Conservation (phyloP, 2,329 filamentous ascomycete species). For the Aspergillus costaricaensis region DNA sequence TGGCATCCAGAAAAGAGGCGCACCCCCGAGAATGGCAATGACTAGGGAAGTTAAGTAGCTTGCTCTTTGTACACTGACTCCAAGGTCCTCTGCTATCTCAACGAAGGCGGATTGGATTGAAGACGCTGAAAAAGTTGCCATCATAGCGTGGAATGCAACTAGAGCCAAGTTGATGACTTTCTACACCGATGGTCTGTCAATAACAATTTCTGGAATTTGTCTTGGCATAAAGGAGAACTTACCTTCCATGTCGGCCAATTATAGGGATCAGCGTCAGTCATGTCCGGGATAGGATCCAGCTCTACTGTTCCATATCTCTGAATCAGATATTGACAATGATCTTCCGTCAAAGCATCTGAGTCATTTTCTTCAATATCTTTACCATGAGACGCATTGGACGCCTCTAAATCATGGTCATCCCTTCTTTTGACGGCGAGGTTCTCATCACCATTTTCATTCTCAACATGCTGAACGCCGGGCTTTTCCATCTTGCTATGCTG, state of each 20-base stretch:
- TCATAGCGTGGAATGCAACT: constrained; percentile 60
- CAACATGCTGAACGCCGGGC: too few relatives aligned
- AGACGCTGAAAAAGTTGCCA: constrained; percentile 58
- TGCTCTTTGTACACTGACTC: constrained; percentile 50
- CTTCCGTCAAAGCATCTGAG: background rate
- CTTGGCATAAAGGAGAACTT: background rate
- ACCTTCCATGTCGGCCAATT: background rate
- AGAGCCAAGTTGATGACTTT: constrained; percentile 52
- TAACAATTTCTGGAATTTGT: background rate
- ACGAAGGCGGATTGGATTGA: constrained; percentile 58
- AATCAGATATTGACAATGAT: constrained; percentile 52
- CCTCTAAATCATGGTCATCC: too few relatives aligned
- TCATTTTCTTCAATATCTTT: background rate
- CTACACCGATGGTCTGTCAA: constrained; percentile 34
- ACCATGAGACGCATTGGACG: too few relatives aligned
- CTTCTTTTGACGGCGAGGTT: too few relatives aligned
- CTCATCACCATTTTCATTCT: too few relatives aligned
- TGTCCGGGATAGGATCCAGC: constrained; percentile 55
- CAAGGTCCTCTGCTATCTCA: constrained; percentile 54
- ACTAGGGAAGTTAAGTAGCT: constrained; percentile 59
- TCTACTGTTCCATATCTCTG: constrained; percentile 56
- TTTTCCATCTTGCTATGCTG: too few relatives aligned
- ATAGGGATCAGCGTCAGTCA: constrained; percentile 55
- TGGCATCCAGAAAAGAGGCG: constrained; percentile 58
- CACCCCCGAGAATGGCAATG: constrained; percentile 56